Base-by-base conservation (phyloP, 2,329 filamentous ascomycete species). In the Drechslera avenae region DNA sequence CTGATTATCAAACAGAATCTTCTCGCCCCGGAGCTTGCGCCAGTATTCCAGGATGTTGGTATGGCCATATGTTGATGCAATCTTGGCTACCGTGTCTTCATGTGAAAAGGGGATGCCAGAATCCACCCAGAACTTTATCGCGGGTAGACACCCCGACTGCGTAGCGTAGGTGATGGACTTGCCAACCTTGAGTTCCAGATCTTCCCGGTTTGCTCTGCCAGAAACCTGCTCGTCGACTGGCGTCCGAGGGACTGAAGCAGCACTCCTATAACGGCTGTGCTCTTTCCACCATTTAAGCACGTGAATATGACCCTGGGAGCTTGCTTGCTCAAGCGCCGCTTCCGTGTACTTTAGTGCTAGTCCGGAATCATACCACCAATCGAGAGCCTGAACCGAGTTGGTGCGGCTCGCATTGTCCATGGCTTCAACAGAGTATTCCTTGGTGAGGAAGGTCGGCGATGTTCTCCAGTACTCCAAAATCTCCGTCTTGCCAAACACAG, bases 241-340 rank as follows among this genome's bases (percentile, higher is more conserved):
- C 2, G 50, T 40, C 2, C 59, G 51, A 1, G 61, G 39, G 2
- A 52, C 44, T 5, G 55, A 45, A n/a, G 62, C 54, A n/a, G 70
- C 63, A 13, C 56, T 56, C 5, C 75, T 71, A 46, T 76, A 75
- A 1, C 75, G 74, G 35, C 86, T 81, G 64, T 87, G 86, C 52
- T 87, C 83, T 62, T 90, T 89, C 93, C 93, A 97, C 93, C 93
- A 97, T 63, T 95, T 88, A 1, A 97, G 81, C 1, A 97, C 91
- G 5, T 85, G 78, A n/a, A 96, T 80, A 59, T 94, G 89, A 6
- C 92, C 91, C 65, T 90, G 88, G 3, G 86, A 86, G 51, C 88
- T 93, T 23, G 93, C 92, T 65, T 92, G 88, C 73, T 97, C 93
- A 14, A 97, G 82, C 0, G 93, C 90, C 4, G 86, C 82, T 70